Base-by-base conservation (phyloP, 257 asterid genomes). In the Handroanthus guayacan region DNA sequence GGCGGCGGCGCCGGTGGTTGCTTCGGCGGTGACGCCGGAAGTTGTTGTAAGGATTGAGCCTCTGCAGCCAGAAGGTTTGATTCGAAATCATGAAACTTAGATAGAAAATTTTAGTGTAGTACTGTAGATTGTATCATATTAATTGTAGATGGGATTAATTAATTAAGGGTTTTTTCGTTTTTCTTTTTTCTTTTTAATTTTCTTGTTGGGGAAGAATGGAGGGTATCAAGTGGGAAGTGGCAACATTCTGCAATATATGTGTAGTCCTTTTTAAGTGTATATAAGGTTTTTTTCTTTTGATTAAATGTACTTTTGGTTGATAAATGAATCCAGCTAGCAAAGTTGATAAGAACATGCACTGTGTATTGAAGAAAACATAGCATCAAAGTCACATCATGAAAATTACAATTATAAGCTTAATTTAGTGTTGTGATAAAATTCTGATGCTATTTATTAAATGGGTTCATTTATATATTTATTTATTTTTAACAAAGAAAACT, bases 21-120 rank as follows among this genome's bases (percentile, higher is more conserved):
- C 17, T 3, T 67, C 7, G 14, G 63, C 9, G 43, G 64, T 47
- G 2, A 20, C 37, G 7, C 82, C 64, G 14, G 82, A 87, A 62
- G 64, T 79, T 47, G 72, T 62, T 7, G 11, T 77, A 36, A 81
- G 81, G 66, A 85, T 87, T 67, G 85, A 80, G 36, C 89, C 91
- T 25, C 79, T 87, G 63, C 84, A 81, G 52, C 80, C 75, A n/a
- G 91, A 87, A 85, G 85, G 85, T 77, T 81, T 79, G 76, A 72
- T 83, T 52, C 48, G 82, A 57, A 85, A 79, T 75, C 69, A 79
- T 67, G 73, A 62, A 36, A 85, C 58, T 50, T 83, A 75, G 72
- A 9, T 76, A 36, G 61, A 10, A 34, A 63, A 52, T 31, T 39
- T 54, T 12, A 25, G 69, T n/a, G 3, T 45, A 25, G 10, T 48